These are phyloP conservation scores for Esteya vermicola DNA, from an alignment of 2,329 filamentous ascomycete species.

Conservation along the genomic window DNA sequence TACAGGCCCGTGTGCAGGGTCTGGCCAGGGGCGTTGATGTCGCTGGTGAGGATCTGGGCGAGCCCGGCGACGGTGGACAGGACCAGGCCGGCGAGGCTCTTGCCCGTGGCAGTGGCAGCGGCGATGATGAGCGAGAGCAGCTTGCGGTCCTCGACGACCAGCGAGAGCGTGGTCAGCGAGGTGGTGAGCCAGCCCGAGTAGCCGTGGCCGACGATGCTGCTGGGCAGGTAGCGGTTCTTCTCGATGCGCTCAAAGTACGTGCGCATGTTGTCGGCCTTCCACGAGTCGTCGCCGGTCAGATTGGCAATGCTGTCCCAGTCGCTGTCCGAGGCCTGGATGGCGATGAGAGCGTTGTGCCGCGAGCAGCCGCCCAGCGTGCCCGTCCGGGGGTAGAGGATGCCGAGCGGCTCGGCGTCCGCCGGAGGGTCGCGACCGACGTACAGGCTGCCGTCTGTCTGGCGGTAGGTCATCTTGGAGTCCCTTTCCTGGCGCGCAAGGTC, in stretches of 20 bases:
- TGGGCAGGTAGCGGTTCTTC: conserved; percentile 33
- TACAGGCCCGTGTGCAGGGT: background rate
- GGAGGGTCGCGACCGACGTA: conserved; percentile 21
- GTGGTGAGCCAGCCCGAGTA: conserved; percentile 34
- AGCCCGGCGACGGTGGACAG: conserved; percentile 38
- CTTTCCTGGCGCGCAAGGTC: conserved; percentile 31
- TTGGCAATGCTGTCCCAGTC: conserved; percentile 26
- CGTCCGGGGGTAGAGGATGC: conserved; percentile 22
- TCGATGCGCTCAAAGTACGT: conserved; percentile 40
- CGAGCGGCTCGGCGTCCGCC: conserved; percentile 16
- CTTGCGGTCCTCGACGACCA: conserved; percentile 16
- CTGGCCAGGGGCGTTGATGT: conserved; percentile 26
- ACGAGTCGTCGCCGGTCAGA: conserved; percentile 27
- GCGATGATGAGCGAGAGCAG: conserved; percentile 14
- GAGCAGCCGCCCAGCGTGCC: conserved; percentile 24
- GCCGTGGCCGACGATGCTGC: conserved; percentile 28
- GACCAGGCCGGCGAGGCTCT: conserved; percentile 31
- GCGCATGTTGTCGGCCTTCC: conserved; percentile 40
- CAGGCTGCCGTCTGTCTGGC: conserved; percentile 18
- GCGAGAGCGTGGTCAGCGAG: conserved; percentile 18
- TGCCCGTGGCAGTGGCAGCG: conserved; percentile 15
- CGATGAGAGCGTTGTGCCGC: conserved; percentile 22
- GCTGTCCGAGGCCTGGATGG: conserved; percentile 22
- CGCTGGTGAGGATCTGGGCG: conserved; percentile 35
- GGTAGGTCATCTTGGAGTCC: conserved; percentile 34